Percentiles rank a stretch among this genome's conserved stretches.
These are phyloP conservation scores for Perilla frutescens DNA, from an alignment of 257 asterid genomes.

Conservation along the genomic window DNA sequence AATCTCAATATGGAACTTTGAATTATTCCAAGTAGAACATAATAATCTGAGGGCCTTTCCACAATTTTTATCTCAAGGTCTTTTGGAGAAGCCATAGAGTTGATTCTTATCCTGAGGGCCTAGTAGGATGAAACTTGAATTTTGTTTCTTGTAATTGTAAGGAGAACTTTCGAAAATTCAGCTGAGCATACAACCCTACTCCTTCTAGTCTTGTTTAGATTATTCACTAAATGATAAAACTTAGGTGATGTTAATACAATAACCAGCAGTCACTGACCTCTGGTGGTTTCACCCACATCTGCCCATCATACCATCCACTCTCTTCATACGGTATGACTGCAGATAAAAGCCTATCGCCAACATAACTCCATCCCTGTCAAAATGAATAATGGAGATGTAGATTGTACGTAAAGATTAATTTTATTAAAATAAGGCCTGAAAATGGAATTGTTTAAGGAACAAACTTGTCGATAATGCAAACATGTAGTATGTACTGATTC, in stretches of 20 bases:
- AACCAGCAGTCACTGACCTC: constrained; percentile 56
- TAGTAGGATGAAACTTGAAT: constrained; percentile 13
- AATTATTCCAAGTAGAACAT: background rate
- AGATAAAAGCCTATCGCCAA: constrained; percentile 84
- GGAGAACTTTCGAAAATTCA: background rate
- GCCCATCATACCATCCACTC: constrained; percentile 95
- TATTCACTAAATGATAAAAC: background rate
- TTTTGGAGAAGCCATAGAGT: background rate
- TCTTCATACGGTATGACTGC: constrained; percentile 93
- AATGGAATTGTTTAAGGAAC: background rate
- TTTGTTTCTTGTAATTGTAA: background rate
- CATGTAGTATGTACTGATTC: constrained; percentile 3
- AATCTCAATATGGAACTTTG: background rate
- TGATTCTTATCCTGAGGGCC: constrained; percentile 5
- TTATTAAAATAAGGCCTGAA: constrained; percentile 2
- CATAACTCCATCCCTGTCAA: constrained; percentile 90
- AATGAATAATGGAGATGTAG: constrained; percentile 9
- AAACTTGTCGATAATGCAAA: background rate
- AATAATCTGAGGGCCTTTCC: background rate
- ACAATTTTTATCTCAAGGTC: background rate
- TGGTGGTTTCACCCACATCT: constrained; percentile 98
- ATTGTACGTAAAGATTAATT: constrained; percentile 4
- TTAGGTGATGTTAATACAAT: background rate
- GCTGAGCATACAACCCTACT: background rate
- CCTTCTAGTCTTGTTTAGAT: background rate